These are phyloP conservation scores for Boehmeria nivea DNA, from an alignment of 306 rosid genomes.

Conservation along the genomic window DNA sequence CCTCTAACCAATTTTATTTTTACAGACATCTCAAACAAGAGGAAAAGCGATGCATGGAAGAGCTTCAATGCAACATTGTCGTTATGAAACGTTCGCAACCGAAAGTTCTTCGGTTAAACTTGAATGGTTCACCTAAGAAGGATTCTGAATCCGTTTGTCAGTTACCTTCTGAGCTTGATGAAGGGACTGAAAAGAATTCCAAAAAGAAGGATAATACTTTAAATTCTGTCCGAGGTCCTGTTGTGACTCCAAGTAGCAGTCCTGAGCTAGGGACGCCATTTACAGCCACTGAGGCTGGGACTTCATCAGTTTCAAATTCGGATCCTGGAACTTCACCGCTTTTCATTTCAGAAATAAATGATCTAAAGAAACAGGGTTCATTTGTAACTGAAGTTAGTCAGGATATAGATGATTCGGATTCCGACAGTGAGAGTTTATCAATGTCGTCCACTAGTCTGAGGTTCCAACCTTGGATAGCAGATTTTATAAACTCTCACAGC, in stretches of 20 bases:
- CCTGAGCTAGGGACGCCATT: slow-evolving; percentile 96
- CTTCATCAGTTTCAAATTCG: slow-evolving; percentile 92
- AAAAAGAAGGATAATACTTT: slow-evolving; percentile 42
- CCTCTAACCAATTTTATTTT: slow-evolving; percentile 9
- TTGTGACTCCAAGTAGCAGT: slow-evolving; percentile 91
- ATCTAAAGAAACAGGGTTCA: slow-evolving; percentile 54
- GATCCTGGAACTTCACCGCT: slow-evolving; percentile 94
- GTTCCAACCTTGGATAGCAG: slow-evolving; percentile 83
- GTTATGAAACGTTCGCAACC: slow-evolving; percentile 91
- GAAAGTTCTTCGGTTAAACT: slow-evolving; percentile 87
- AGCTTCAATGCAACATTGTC: slow-evolving; percentile 93
- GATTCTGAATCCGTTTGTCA: slow-evolving; percentile 42
- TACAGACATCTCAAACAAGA: slow-evolving; percentile 84
- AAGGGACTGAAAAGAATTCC: slow-evolving; percentile 39
- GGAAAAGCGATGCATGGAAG: slow-evolving; percentile 95
- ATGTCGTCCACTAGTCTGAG: slow-evolving; percentile 70
- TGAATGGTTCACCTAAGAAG: slow-evolving; percentile 70
- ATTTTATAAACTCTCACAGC: slow-evolving; percentile 47
- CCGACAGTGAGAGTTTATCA: slow-evolving; percentile 69
- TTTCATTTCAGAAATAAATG: slow-evolving; percentile 56
- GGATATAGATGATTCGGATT: slow-evolving; percentile 70
- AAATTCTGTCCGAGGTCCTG: slow-evolving; percentile 58
- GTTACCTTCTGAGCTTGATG: slow-evolving; percentile 47
- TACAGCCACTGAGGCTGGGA: slow-evolving; percentile 78
- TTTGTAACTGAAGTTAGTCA: slow-evolving; percentile 48